These are phyloP conservation scores for Candida chilensis DNA, from an alignment of 805 yeast species.

Conservation along the genomic window DNA sequence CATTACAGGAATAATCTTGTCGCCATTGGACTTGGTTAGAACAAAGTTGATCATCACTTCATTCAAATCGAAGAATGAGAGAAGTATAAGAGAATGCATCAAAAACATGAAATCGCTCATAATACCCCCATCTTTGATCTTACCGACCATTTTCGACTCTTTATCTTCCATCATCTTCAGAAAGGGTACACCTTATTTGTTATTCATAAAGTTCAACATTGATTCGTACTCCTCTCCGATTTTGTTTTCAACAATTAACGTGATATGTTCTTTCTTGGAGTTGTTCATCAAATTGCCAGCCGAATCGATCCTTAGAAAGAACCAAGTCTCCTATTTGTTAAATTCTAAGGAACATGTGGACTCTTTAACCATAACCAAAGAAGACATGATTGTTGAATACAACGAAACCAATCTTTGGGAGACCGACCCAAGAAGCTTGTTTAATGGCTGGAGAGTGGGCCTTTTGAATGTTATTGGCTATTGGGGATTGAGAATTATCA, in stretches of 20 bases:
- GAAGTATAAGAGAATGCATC: slow-evolving; percentile 70
- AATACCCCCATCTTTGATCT: slow-evolving; percentile 50
- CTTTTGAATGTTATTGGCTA: slow-evolving; percentile 70
- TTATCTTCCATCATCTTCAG: slow-evolving; percentile 51
- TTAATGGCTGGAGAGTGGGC: slow-evolving; percentile 92
- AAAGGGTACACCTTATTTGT: slow-evolving; percentile 55
- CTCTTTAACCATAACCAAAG: slow-evolving; percentile 32
- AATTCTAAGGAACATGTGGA: slow-evolving; percentile 22
- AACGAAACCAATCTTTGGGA: slow-evolving; percentile 36
- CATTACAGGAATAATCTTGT: slow-evolving; percentile 58
- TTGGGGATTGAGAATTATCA: slow-evolving; percentile 66
- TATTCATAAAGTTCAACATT: slow-evolving; percentile 52
- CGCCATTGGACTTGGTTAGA: slow-evolving; percentile 78
- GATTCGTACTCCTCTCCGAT: slow-evolving; percentile 60
- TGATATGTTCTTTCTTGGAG: slow-evolving; percentile 57
- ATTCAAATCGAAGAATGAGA: slow-evolving; percentile 31
- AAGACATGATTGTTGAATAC: slow-evolving; percentile 46
- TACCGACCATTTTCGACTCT: slow-evolving; percentile 64
- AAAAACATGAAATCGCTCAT: slow-evolving; percentile 36
- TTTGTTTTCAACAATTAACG: slow-evolving; percentile 46
- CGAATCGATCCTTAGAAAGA: slow-evolving; percentile 78
- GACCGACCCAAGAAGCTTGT: slow-evolving; percentile 28
- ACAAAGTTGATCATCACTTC: slow-evolving; percentile 70
- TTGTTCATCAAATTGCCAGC: slow-evolving; percentile 74
- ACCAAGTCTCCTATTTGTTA: slow-evolving; percentile 64